Base-by-base conservation (phyloP, 148 eudicot genomes). In the Agrostemma githago region DNA sequence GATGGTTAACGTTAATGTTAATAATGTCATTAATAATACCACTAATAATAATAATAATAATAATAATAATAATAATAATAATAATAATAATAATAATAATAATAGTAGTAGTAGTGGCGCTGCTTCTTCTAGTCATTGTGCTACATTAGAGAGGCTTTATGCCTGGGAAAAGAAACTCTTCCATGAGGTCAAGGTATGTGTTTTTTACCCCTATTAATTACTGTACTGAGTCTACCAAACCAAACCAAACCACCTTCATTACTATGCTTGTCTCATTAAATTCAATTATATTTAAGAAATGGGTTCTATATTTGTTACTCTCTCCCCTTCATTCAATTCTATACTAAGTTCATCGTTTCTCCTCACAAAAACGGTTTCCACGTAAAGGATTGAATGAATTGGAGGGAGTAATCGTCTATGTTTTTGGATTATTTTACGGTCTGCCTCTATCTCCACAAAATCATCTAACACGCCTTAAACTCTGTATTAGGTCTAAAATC, bases 91-190 rank as follows among this genome's bases (percentile, higher is more conserved):
- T 21, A 83, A 72, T 73, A 73, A 41, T 34, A 63, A 59, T 12
- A 73, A 57, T 46, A 82, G 74, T 48, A 26, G 82, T 4, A 89
- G 34, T 26, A 26, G 1, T 26, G 34, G 34, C 34, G 34, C 34
- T 26, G 34, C 34, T 26, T 26, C 34, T 26, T 26, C 34, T 26
- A 26, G 89, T 72, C 97, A 95, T 75, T 79, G 88, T 71, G 90
- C 97, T 48, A 92, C 99, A 21, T 80, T 92, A 8, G 99, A 95
- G 83, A 92, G 96, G 75, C 83, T 95, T 42, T 85, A 88, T 83
- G 96, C 92, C 54, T 92, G 99, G 99, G 99, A 95, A 84, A 95
- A 90, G 86, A 95, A 90, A 76, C 85, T 95, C 48, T 95, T 87
- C 71, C 79, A 77, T 75, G 97, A 95, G 73, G 96, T 95, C 79